phyloP scores from a whole-genome alignment of 164 flowering plant genomes.

The Akebia trifoliata region DNA sequence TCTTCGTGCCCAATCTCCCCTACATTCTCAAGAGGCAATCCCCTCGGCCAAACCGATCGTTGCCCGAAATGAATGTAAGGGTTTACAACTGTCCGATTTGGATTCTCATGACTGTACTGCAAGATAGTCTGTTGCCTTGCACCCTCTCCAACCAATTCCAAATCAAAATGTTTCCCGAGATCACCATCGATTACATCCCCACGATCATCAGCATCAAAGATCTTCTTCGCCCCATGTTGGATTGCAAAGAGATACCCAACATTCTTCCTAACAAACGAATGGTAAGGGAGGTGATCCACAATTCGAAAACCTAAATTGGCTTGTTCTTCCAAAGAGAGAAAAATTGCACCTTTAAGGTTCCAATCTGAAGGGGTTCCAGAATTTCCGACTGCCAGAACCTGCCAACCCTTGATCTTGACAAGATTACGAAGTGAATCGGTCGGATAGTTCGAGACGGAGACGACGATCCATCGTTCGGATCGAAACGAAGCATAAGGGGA shows the following conservation, averaged over 20 bases:
- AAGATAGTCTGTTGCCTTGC: conserved; percentile 69
- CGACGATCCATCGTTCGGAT: conserved; percentile 82
- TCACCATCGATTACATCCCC: conserved; percentile 79
- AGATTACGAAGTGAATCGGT: conserved; percentile 52
- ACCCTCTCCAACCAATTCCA: conserved; percentile 71
- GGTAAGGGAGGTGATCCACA: conserved; percentile 70
- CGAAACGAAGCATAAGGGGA: conserved; percentile 60
- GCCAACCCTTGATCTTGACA: conserved; percentile 83
- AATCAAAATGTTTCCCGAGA: conserved; percentile 88
- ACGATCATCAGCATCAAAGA: conserved; percentile 87
- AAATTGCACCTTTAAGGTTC: conserved; percentile 82
- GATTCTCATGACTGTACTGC: conserved; percentile 85
- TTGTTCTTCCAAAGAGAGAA: conserved; percentile 73
- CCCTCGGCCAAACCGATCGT: conserved; percentile 97
- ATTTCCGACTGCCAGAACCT: conserved; percentile 76
- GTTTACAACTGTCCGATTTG: conserved; percentile 76
- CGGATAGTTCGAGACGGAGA: conserved; percentile 67
- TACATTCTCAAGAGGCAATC: conserved; percentile 90
- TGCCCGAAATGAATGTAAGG: conserved; percentile 97
- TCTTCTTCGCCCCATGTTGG: conserved; percentile 93
- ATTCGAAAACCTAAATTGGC: conserved; percentile 72
- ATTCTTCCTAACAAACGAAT: conserved; percentile 78
- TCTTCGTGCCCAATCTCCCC: conserved; percentile 82
- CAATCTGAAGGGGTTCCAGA: conserved; percentile 79
- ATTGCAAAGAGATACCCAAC: conserved; percentile 93